Evolutionary conservation across 2,329 filamentous ascomycete genomes (phyloP), one percentile per base, ranked within the genome.

Genomic region (Sporothrix schenckii): DNA sequence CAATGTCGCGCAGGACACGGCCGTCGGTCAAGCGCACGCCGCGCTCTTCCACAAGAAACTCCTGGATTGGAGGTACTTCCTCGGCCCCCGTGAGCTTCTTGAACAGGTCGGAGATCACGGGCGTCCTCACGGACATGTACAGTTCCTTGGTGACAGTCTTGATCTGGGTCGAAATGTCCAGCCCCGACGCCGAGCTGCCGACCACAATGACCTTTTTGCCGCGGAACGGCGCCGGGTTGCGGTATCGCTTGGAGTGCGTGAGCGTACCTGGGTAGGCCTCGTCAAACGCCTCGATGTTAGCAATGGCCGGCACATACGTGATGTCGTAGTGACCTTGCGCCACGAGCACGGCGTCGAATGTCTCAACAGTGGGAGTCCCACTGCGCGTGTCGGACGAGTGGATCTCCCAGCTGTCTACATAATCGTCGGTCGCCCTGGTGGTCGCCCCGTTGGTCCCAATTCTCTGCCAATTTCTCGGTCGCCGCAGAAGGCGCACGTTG

Each of bases 121-220:
- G 83, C 79, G 81, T 85, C 78, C 79, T 87, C 75, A 81, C 91
- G 81, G 83, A 92, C 73, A 89, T 79, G n/a, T 94, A 80, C 1
- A 95, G 80, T 13, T 88, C 89, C 2, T 82, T 80, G 76, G 88
- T 89, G 49, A 88, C 83, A 6, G 81, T 77, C 66, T 85, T 86
- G 75, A 97, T 91, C 77, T 97, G 94, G 2, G 84, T 81, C 19
- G 90, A 90, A 75, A 98, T 92, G 76, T 98, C 94, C 19, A 93
- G 81, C 0, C 93, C 94, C 0, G 92, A 97, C 0, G 93, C 91
- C 0, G 91, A 91, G 75, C 92, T 95, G 11, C 94, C 94, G 0
- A 97, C 88, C 0, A 97, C 85, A 5, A 97, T 79, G 13, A 95
- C 91, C 79, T 92, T 96, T 78, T 91, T 91, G 68, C 82, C 84